Evolutionary conservation across 2,329 filamentous ascomycete species (phyloP).

Genomic region (Fusarium subglutinans): DNA sequence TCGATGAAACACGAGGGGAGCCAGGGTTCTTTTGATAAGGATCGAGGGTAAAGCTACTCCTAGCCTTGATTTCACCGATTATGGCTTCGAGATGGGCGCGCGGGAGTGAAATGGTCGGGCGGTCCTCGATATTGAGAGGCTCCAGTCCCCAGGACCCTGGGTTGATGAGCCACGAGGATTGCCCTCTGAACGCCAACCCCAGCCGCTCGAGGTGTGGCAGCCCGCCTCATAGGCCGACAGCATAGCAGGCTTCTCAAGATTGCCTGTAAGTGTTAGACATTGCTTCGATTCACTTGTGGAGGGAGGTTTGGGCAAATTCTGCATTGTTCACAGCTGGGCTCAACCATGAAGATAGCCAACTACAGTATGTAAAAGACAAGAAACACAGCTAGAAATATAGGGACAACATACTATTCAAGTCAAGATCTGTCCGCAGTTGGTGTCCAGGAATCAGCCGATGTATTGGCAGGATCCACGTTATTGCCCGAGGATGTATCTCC

Average conservation of each 20-base stretch:
- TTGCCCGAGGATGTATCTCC: accelerated
- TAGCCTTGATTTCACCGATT: no score
- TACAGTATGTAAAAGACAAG: background rate
- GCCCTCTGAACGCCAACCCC: background rate
- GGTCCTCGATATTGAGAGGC: no score
- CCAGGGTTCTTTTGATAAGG: background rate
- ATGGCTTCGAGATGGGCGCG: no score
- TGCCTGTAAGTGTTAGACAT: background rate
- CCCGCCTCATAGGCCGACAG: background rate
- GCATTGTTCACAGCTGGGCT: background rate
- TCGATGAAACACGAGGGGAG: background rate
- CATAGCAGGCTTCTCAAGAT: no score
- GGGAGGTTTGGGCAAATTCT: background rate
- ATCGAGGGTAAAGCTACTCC: no score
- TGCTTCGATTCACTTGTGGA: background rate
- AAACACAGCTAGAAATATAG: background rate
- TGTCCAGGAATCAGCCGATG: accelerated
- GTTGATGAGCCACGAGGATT: background rate
- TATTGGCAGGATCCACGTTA: accelerated
- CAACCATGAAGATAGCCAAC: background rate
- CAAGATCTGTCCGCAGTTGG: no score
- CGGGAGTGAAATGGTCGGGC: no score
- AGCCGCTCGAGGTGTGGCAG: background rate
- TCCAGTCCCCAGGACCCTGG: background rate
- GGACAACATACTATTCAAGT: background rate